phyloP scores from a whole-genome alignment of 2,329 filamentous ascomycete species.

The Colletotrichum caudatum region DNA sequence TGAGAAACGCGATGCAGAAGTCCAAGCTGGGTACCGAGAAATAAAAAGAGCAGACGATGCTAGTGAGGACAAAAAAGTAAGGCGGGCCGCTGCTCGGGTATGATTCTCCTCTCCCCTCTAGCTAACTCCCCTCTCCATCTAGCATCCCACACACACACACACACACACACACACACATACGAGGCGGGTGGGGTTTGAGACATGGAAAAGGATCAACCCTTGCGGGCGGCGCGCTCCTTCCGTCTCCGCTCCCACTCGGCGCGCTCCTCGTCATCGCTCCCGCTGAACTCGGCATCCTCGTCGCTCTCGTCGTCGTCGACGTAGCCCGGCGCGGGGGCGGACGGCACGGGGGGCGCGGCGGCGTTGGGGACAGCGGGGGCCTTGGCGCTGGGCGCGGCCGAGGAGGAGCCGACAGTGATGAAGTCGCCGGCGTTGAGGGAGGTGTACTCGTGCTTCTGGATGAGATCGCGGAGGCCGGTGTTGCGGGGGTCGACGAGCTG shows the following conservation, averaged over 20 bases:
- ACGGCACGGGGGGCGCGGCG: constrained; percentile 42
- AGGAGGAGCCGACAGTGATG: constrained; percentile 53
- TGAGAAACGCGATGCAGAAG: background rate
- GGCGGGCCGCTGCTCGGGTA: background rate
- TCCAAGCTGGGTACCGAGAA: background rate
- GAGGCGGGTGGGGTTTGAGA: background rate
- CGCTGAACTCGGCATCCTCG: constrained; percentile 71
- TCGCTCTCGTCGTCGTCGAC: constrained; percentile 50
- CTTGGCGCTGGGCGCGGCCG: constrained; percentile 26
- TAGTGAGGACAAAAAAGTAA: background rate
- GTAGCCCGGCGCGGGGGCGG: constrained; percentile 40
- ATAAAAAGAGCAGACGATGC: background rate
- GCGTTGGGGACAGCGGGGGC: constrained; percentile 31
- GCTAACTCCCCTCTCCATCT: background rate
- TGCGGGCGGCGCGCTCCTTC: constrained; percentile 54
- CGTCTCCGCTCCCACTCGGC: constrained; percentile 70
- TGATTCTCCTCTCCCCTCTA: background rate
- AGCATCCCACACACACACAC: no score
- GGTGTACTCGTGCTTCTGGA: constrained; percentile 79
- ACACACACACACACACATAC: no score
- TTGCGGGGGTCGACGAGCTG: constrained; percentile 82
- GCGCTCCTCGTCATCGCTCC: constrained; percentile 73
- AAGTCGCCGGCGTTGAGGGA: constrained; percentile 70
- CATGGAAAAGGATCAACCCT: constrained; percentile 24
- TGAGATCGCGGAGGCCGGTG: constrained; percentile 68